Conservation (phyloP, 345 rosid genomes). For the Bruguiera gymnorhiza region DNA sequence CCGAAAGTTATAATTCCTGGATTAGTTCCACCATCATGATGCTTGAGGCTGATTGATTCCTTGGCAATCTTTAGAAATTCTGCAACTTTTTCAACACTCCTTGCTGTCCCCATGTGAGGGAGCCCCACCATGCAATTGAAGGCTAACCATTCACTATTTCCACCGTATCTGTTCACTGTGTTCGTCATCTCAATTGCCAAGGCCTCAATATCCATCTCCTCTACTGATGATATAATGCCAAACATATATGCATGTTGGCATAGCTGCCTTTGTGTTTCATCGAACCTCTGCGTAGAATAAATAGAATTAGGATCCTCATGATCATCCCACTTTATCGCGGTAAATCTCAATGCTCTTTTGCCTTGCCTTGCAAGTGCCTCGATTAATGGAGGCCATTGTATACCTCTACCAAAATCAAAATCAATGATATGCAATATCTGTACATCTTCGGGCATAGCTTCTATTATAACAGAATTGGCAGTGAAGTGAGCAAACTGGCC, state of each 20-base stretch:
- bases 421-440: slow-evolving; percentile 29
- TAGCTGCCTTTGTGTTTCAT: slow-evolving; percentile 21
- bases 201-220: slow-evolving; percentile 25
- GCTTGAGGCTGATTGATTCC: slow-evolving; percentile 11
- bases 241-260: slow-evolving; percentile 15
- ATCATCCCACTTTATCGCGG: slow-evolving; percentile 26
- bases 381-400: slow-evolving; percentile 45
- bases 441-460: slow-evolving; percentile 30
- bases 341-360: slow-evolving; percentile 20
- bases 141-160: slow-evolving; percentile 29
- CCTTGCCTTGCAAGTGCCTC: slow-evolving; percentile 28
- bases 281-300: slow-evolving; percentile 13
- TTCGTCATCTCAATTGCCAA: slow-evolving; percentile 25
- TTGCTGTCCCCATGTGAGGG: slow-evolving; percentile 31
- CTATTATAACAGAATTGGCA: slow-evolving; percentile 40
- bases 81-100: slow-evolving; percentile 6
- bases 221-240: slow-evolving; percentile 36
- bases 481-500: slow-evolving; percentile 46
- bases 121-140: slow-evolving; percentile 45
- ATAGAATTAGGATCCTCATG: slow-evolving; percentile 14
- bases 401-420: slow-evolving; percentile 39
- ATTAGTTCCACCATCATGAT: neutral
- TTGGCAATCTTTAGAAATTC: slow-evolving; percentile 31
- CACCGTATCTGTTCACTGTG: slow-evolving; percentile 1
- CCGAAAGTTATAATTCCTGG: slow-evolving; percentile 32